Percentiles rank a stretch among this genome's conserved stretches.
Conservation (phyloP, 345 rosid genomes). For the Rhodamnia rubescens region DNA sequence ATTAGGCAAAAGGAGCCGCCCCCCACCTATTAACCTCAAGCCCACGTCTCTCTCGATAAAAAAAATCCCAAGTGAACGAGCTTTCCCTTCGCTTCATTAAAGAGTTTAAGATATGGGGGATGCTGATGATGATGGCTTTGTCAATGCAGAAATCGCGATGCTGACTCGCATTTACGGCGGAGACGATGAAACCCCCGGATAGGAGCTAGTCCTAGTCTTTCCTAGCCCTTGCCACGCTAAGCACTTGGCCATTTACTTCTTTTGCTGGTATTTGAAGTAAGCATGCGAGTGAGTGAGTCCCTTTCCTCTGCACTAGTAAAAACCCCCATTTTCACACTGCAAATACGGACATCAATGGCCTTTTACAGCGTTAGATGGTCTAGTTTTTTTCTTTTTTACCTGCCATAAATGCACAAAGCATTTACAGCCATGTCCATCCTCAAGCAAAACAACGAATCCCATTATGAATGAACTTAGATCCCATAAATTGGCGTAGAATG, state of each 20-base stretch:
- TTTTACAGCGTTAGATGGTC: not conserved
- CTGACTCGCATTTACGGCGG: not conserved
- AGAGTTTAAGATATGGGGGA: not conserved
- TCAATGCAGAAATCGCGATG: not conserved
- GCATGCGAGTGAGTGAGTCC: not conserved
- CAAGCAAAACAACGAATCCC: not conserved
- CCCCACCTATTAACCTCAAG: not conserved
- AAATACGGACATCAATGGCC: not conserved
- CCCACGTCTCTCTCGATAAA: not conserved
- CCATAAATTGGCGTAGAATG: not conserved
- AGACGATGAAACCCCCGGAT: not conserved
- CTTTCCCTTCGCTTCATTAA: not conserved
- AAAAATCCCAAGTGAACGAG: not conserved
- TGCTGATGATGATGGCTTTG: not conserved
- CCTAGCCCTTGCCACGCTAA: not conserved
- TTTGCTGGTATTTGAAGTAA: not conserved
- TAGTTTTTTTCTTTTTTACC: not conserved
- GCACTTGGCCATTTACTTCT: not conserved
- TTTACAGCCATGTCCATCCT: not conserved
- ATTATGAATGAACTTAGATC: not conserved
- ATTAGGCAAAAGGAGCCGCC: not conserved
- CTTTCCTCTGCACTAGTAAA: not conserved
- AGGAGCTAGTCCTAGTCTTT: not conserved
- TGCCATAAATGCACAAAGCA: not conserved
- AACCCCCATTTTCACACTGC: not conserved